Conservation (phyloP, 2,329 filamentous ascomycete genomes). For the Bertia moriformis region DNA sequence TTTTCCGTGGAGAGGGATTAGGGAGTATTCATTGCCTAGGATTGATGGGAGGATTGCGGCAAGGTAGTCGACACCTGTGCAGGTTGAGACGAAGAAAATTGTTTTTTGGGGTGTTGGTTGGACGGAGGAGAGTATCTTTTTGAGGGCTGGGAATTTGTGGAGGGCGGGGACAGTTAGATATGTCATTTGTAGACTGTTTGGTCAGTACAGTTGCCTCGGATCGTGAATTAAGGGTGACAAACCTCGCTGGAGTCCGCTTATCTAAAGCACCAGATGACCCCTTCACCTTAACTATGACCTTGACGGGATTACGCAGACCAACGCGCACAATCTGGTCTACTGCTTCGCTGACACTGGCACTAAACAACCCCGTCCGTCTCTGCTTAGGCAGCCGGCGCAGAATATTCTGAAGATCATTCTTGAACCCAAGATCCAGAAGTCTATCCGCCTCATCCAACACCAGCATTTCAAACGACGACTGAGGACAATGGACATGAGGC, state of each 20-base stretch:
- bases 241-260: constrained; percentile 53
- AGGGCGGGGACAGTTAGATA: constrained; percentile 46
- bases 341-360: constrained; percentile 59
- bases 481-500: constrained; percentile 52
- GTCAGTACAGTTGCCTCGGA: not conserved
- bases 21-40: constrained; percentile 33
- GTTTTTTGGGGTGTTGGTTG: constrained; percentile 47
- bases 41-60: constrained; percentile 46
- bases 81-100: constrained; percentile 62
- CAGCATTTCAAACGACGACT: constrained; percentile 57
- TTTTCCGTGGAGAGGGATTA: constrained; percentile 58
- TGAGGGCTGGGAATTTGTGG: constrained; percentile 46
- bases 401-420: constrained; percentile 56
- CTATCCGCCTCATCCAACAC: constrained; percentile 63
- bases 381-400: constrained; percentile 55
- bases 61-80: constrained; percentile 61
- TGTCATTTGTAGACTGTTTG: constrained; percentile 40
- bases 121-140: constrained; percentile 35
- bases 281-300: constrained; percentile 59
- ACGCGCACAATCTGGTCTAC: constrained; percentile 60
- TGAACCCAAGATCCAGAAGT: constrained; percentile 62
- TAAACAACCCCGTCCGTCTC: constrained; percentile 57
- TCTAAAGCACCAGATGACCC: constrained; percentile 37
- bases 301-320: constrained; percentile 60
- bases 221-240: not conserved